Base-by-base conservation (phyloP, 495 filamentous ascomycete genomes). In the Penicillium turbatum region DNA sequence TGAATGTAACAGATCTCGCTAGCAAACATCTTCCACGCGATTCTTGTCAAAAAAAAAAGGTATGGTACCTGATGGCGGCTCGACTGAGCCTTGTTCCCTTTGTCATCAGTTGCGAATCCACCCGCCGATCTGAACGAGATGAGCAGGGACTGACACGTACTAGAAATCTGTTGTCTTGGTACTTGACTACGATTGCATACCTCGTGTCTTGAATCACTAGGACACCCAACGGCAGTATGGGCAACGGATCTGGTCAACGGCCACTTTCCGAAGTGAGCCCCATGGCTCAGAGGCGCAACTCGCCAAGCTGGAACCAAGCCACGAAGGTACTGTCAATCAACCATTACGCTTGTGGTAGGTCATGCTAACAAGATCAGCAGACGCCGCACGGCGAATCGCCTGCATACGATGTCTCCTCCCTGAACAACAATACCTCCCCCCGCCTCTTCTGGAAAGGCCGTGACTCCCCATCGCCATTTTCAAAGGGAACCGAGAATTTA, bases 381-480 rank as follows among this genome's bases (percentile, higher is more conserved):
- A 62, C 77, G 51, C 77, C 85, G 46, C 81, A 76, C 56, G 78
- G 75, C 42, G 86, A 92, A 51, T 86, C 86, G 30, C 86, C 87
- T 40, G 82, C 86, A 48, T 88, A 88, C 74, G 87, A 90, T 62
- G 80, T 84, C 16, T 90, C 88, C 3, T 88, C 87, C 17, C 76
- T 86, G 61, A 81, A 79, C 48, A 64, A 64, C 17, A 77, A 84
- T 26, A 81, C 86, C 31, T 91, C 90, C 12, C 84, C 89, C 24
- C 86, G 87, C 47, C 73, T 86, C 13, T 95, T 93, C 70, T 95
- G 91, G 90, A 85, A 93, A 65, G 87, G 82, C 54, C 85, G 85
- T 42, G 87, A 89, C 55, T 71, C 75, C 29, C 74, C 69, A 21
- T 80, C 83, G 31, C 79, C 82, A 1, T 83, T 79, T 59, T 79